Conservation (phyloP, 768 basidiomycete genomes). For the Hemileccinum impolitum region DNA sequence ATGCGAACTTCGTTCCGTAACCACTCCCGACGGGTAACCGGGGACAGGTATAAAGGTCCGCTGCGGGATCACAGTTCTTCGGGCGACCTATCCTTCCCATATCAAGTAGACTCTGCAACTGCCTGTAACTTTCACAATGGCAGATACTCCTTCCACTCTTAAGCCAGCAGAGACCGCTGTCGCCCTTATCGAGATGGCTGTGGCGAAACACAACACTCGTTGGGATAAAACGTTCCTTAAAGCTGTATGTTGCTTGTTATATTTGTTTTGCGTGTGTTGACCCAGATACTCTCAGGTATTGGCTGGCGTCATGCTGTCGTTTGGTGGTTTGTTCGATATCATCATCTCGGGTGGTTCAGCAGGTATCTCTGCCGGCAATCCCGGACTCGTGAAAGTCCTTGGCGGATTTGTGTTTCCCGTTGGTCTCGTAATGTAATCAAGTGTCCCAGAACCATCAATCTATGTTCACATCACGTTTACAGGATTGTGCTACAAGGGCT, state of each 20-base stretch:
- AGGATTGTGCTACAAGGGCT: slow-evolving; percentile 74
- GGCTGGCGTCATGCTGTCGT: slow-evolving; percentile 72
- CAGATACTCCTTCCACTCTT: slow-evolving; percentile 43
- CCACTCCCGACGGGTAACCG: neutral
- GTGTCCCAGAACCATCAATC: neutral
- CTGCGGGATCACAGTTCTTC: neutral
- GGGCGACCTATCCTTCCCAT: neutral
- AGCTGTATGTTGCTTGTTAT: slow-evolving; percentile 45
- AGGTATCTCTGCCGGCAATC: slow-evolving; percentile 48
- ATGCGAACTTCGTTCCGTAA: slow-evolving; percentile 11
- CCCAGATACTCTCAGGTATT: slow-evolving; percentile 42
- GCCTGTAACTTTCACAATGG: slow-evolving; percentile 10
- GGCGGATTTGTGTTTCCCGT: slow-evolving; percentile 72
- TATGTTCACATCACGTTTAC: neutral
- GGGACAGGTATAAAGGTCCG: slow-evolving; percentile 20
- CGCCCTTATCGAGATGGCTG: slow-evolving; percentile 51
- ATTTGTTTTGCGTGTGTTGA: neutral
- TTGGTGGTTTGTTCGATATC: slow-evolving; percentile 63
- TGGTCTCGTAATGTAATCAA: slow-evolving; percentile 68
- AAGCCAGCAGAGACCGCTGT: slow-evolving; percentile 57
- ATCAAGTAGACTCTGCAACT: slow-evolving; percentile 2
- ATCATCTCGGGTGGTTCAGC: slow-evolving; percentile 59
- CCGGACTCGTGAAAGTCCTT: slow-evolving; percentile 64
- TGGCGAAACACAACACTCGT: slow-evolving; percentile 62
- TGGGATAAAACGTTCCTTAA: slow-evolving; percentile 62